Evolutionary conservation across 805 yeast genomes (phyloP), one percentile per base, ranked within the genome.

Genomic region (Kazachstania viticola): DNA sequence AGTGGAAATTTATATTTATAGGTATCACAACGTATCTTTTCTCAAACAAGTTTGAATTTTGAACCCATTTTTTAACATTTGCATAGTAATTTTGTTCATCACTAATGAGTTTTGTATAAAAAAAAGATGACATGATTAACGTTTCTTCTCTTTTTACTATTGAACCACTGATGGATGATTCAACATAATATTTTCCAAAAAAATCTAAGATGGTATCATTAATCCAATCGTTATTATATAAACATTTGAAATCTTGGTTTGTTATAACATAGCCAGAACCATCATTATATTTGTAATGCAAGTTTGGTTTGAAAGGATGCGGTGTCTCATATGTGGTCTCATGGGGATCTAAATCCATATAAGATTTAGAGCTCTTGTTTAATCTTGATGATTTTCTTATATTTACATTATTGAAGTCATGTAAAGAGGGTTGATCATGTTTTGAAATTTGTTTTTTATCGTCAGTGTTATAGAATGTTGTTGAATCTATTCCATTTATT

Each of bases 151-250:
- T 31, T 6, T 41, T 17, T 9, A 64, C 38, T 58, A 63, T 32
- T 38, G 36, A 29, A 31, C 54, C 28, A 33, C 44, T 18, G 32
- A 51, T 40, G 25, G 49, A 46, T 31, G 44, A 51, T 46, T 62
- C 71, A 6, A 72, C 63, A 40, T 67, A 70, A 48, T 65, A 78
- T 35, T 71, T 73, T 18, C 83, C 63, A 46, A 82, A 85, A 50
- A 88, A 88, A 53, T 84, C 95, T 34, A 91, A 77, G 30, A 91
- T 62, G 0, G 79, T 71, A 48, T 91, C 98, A 58, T 91, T 88
- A 30, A 91, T 71, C 87, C 94, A 88, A 39, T 80, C 82, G 29
- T 76, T 75, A 36, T 79, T 77, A 47, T 76, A 75, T 8, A 88
- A 64, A 28, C 95, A 79, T 39, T 71, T 72, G 52, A 80, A 83